Percentiles rank a stretch among this genome's conserved stretches.
phyloP scores from a whole-genome alignment of 1,284 basidiomycete genomes.

The Naganishia cerealis region DNA sequence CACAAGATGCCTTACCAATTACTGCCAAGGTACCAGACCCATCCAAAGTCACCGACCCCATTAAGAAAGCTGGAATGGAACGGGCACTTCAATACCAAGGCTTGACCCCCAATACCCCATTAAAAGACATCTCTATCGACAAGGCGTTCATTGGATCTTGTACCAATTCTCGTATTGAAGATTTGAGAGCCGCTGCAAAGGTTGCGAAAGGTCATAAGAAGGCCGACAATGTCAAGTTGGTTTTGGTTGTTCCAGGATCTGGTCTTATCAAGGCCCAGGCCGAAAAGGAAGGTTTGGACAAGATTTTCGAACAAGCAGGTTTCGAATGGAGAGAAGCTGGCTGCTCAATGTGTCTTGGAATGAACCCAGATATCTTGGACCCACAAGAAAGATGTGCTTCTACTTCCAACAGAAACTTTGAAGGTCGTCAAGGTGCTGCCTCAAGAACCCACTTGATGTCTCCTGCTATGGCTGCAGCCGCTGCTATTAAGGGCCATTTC shows the following conservation, averaged over 20 bases:
- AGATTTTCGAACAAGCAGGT: slow-evolving; percentile 86
- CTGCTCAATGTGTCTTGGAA: slow-evolving; percentile 96
- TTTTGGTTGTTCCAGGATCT: slow-evolving; percentile 94
- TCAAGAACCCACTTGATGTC: slow-evolving; percentile 90
- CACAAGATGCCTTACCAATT: slow-evolving; percentile 87
- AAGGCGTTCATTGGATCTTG: slow-evolving; percentile 97
- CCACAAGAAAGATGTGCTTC: slow-evolving; percentile 91
- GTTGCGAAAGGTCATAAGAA: slow-evolving; percentile 65
- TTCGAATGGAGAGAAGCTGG: slow-evolving; percentile 98
- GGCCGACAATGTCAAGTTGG: slow-evolving; percentile 76
- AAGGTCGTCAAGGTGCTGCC: slow-evolving; percentile 86
- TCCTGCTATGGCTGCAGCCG: slow-evolving; percentile 93
- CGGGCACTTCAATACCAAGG: slow-evolving; percentile 91
- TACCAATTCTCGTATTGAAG: slow-evolving; percentile 95
- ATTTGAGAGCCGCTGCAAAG: slow-evolving; percentile 82
- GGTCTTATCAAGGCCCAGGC: slow-evolving; percentile 92
- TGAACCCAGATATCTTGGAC: slow-evolving; percentile 92
- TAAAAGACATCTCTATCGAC: slow-evolving; percentile 82
- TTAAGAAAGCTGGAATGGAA: slow-evolving; percentile 71
- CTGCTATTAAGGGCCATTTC: slow-evolving; percentile 82
- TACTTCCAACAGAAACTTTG: slow-evolving; percentile 96
- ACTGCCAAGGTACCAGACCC: slow-evolving; percentile 83
- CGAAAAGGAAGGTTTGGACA: slow-evolving; percentile 87
- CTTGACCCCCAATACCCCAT: slow-evolving; percentile 73
- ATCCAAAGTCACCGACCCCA: slow-evolving; percentile 64